Percentiles rank a stretch among this genome's conserved stretches.
phyloP scores from a whole-genome alignment of 805 yeast species.

The Grigorovia yakushimaensis region DNA sequence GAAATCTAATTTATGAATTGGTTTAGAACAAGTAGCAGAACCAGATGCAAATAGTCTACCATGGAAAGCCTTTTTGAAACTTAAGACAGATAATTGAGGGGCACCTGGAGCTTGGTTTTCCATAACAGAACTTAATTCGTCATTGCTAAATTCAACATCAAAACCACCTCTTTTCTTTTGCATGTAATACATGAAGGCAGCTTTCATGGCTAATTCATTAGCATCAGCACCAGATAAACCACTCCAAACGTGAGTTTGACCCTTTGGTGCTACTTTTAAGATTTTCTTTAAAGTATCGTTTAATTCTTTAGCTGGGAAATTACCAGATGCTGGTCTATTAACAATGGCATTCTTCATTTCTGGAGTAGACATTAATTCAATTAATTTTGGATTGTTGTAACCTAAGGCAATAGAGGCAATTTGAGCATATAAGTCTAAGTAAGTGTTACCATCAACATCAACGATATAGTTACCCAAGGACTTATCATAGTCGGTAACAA shows the following conservation, averaged over 20 bases:
- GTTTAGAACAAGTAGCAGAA: constrained; percentile 87
- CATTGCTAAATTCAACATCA: constrained; percentile 46
- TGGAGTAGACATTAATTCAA: constrained; percentile 46
- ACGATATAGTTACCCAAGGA: constrained; percentile 56
- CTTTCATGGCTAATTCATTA: constrained; percentile 61
- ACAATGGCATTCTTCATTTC: constrained; percentile 57
- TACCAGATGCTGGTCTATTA: constrained; percentile 60
- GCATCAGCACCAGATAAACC: constrained; percentile 62
- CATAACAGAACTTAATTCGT: constrained; percentile 71
- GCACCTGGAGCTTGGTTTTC: constrained; percentile 78
- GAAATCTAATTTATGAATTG: constrained; percentile 84
- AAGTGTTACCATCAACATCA: constrained; percentile 55
- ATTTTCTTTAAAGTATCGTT: constrained; percentile 37
- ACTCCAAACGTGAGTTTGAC: constrained; percentile 51
- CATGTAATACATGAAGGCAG: constrained; percentile 58
- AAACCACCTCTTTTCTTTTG: constrained; percentile 56
- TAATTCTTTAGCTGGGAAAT: constrained; percentile 52
- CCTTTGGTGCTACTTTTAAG: constrained; percentile 56
- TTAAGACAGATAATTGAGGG: constrained; percentile 74
- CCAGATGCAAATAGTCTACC: constrained; percentile 91
- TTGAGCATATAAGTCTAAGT: constrained; percentile 60
- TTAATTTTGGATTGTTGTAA: constrained; percentile 57
- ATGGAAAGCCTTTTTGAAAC: constrained; percentile 86
- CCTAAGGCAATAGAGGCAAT: constrained; percentile 64
- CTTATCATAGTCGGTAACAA: constrained; percentile 53